Base-by-base conservation (phyloP, 768 basidiomycete genomes). In the Tricholoma sp. region DNA sequence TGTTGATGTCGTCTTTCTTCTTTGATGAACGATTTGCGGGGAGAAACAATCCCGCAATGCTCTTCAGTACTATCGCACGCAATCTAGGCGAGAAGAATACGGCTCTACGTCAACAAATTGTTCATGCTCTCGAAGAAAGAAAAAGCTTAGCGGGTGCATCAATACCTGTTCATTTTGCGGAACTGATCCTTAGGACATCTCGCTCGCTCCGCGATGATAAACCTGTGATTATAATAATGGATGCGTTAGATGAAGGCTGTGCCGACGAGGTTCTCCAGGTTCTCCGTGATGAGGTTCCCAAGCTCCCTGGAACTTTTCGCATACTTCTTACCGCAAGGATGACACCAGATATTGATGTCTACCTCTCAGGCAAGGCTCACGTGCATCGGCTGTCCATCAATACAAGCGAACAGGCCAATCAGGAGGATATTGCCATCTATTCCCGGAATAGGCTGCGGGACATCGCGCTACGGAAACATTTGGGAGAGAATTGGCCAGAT, bases 201-300 rank as follows among this genome's bases (percentile, higher is more conserved):
- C 10, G 13, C 13, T 13, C 45, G 12, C 18, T 18, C 34, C 53
- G 42, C 24, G 49, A 50, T 55, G n/a, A 44, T 44, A 20, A 20
- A 34, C 52, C 56, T 32, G 18, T 58, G 7, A 56, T 58, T 9
- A 37, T 63, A 15, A 60, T 68, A 11, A 61, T 68, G 18, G 66
- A 68, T 60, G 66, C 65, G 6, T 52, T 68, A 13, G 62, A 68
- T 51, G 62, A 68, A 51, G 57, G 59, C 5, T 55, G 39, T n/a
- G 57, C 59, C 42, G 48, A 50, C 10, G 59, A 62, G n/a, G 36
- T 63, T 4, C 54, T 62, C 42, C 10, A 31, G 15, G 55, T 65
- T 37, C 60, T 67, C 11, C 44, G 56, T 10, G 44, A 57, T n/a
- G 53, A 60, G 34, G 41, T 67, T 18, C 52, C 62, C n/a, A 36